Percentiles rank a stretch among this genome's conserved stretches.
Evolutionary conservation across 2,329 filamentous ascomycete genomes (phyloP).

Genomic region (Cryphonectria carpinicola): DNA sequence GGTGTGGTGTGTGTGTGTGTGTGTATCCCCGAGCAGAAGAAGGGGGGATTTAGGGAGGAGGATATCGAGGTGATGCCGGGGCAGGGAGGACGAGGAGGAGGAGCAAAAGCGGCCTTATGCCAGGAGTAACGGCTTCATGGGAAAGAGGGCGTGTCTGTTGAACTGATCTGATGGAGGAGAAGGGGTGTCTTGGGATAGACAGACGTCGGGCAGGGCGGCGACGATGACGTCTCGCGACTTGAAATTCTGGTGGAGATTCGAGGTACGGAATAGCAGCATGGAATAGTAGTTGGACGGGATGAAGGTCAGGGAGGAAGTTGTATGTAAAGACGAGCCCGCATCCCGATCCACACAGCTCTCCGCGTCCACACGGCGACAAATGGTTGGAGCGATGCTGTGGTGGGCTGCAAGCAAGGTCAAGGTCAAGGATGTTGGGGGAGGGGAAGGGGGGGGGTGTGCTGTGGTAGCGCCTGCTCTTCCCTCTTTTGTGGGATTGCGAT

Average conservation of each 20-base stretch:
- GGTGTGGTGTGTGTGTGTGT: not conserved
- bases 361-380: slow-evolving; percentile 6
- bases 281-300: not conserved
- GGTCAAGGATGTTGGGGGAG: not conserved
- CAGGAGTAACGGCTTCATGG: slow-evolving; percentile 26
- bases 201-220: slow-evolving; percentile 5
- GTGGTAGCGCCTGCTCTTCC: slow-evolving; percentile 14
- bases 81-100: not conserved
- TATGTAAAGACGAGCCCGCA: slow-evolving; percentile 1
- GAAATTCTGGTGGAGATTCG: slow-evolving; percentile 21
- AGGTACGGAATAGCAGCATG: slow-evolving; percentile 4
- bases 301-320: slow-evolving; percentile 2
- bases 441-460: not conserved
- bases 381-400: slow-evolving; percentile 3
- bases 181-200: not conserved
- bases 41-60: not conserved
- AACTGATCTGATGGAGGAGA: not conserved
- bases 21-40: slow-evolving; percentile 4
- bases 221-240: slow-evolving; percentile 15
- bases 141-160: slow-evolving; percentile 18
- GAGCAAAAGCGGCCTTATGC: slow-evolving; percentile 21
- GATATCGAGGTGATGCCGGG: slow-evolving; percentile 1
- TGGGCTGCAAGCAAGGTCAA: not conserved
- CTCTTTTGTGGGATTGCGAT: slow-evolving; percentile 9
- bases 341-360: not conserved